Evolutionary conservation across 169 alveolate genomes (phyloP).

Genomic region (Eimeria necatrix): DNA sequence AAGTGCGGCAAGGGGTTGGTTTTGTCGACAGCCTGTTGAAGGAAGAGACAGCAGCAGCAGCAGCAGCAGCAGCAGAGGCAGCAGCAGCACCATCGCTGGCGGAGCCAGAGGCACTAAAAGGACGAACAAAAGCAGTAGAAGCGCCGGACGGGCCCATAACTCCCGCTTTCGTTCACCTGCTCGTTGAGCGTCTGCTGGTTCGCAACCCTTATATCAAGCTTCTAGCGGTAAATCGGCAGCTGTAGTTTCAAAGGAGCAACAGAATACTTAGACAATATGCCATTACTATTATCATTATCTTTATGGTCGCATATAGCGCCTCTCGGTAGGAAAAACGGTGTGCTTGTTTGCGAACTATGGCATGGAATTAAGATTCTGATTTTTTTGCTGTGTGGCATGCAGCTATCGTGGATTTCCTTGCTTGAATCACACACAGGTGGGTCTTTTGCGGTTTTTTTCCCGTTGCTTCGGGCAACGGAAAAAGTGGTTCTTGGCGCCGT

Average conservation of each 20-base stretch:
- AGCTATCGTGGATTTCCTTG: conserved; percentile 82
- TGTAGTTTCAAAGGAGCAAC: not conserved
- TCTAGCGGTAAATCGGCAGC: conserved; percentile 59
- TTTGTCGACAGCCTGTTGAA: conserved; percentile 81
- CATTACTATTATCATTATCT: not conserved
- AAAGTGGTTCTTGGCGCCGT: not conserved
- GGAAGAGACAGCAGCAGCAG: conserved; percentile 79
- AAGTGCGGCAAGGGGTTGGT: conserved; percentile 81
- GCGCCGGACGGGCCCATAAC: conserved; percentile 53
- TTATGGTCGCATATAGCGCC: too few species aligned
- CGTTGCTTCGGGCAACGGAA: too few species aligned
- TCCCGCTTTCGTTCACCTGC: conserved; percentile 72
- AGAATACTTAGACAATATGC: not conserved
- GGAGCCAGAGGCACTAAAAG: conserved; percentile 23
- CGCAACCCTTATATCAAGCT: conserved; percentile 80
- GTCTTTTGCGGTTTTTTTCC: not conserved
- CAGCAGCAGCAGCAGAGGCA: conserved; percentile 63
- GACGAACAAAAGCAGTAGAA: conserved; percentile 44
- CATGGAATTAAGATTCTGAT: too few species aligned
- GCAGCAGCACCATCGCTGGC: conserved; percentile 33
- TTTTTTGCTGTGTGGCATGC: conserved; percentile 1
- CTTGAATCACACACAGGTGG: conserved; percentile 71
- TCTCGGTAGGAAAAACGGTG: too few species aligned
- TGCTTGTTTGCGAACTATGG: too few species aligned
- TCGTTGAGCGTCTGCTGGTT: conserved; percentile 75